These are phyloP conservation scores for Inga laurina DNA, from an alignment of 306 rosid species.

Conservation along the genomic window DNA sequence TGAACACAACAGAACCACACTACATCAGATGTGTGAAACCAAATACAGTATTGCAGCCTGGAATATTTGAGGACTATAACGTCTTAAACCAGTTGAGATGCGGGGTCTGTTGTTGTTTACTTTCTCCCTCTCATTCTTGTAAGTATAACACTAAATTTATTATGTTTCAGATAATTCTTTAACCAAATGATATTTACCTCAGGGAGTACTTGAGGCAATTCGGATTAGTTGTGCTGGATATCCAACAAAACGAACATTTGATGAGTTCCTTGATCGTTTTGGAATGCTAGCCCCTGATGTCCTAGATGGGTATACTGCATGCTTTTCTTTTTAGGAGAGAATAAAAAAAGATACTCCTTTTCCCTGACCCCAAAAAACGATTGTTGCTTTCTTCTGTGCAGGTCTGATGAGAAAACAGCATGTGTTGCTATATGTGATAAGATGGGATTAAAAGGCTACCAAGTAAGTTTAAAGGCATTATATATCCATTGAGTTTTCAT, in stretches of 20 bases:
- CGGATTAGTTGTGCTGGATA: constrained; percentile 92
- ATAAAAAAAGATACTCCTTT: background rate
- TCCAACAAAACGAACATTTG: constrained; percentile 84
- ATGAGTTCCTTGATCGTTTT: constrained; percentile 87
- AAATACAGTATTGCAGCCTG: constrained; percentile 83
- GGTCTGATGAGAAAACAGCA: constrained; percentile 85
- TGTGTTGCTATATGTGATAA: constrained; percentile 69
- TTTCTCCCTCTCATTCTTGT: constrained; percentile 7
- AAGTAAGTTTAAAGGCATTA: constrained; percentile 50
- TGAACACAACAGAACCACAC: constrained; percentile 86
- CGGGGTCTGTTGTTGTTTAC: constrained; percentile 56
- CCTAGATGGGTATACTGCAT: constrained; percentile 67
- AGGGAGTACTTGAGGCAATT: constrained; percentile 95
- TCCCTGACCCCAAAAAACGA: background rate
- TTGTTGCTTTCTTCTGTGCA: constrained; percentile 40
- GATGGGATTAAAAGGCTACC: constrained; percentile 83
- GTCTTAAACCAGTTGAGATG: constrained; percentile 87
- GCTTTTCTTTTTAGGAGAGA: constrained; percentile 20
- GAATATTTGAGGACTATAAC: constrained; percentile 80
- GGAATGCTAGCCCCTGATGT: constrained; percentile 90
- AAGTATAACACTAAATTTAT: constrained; percentile 1
- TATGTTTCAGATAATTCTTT: background rate
- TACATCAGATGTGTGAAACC: constrained; percentile 95
- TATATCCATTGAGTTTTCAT: background rate
- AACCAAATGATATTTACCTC: constrained; percentile 1